These are phyloP conservation scores for Candida hispaniensis DNA, from an alignment of 805 yeast species.

Conservation along the genomic window DNA sequence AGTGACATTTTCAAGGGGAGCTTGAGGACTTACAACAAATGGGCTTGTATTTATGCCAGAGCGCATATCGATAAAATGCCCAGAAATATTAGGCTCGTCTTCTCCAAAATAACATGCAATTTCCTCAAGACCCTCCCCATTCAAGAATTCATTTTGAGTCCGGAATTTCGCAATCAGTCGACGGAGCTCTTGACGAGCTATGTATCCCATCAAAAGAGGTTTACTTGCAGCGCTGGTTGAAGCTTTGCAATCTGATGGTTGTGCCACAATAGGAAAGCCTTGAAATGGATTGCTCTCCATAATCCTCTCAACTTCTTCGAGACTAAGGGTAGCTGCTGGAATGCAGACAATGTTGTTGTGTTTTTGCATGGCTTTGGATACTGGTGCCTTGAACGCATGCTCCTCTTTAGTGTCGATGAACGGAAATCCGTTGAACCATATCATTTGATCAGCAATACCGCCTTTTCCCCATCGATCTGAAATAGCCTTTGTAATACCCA, in stretches of 20 bases:
- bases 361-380: conserved; percentile 44
- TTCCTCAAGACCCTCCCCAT: conserved; percentile 2
- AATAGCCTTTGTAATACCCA: conserved; percentile 75
- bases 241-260: conserved; percentile 19
- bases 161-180: conserved; percentile 17
- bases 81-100: no score
- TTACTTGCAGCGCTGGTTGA: conserved; percentile 1
- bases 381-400: conserved; percentile 41
- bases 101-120: conserved; percentile 14
- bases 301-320: conserved; percentile 21
- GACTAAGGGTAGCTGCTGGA: conserved; percentile 19
- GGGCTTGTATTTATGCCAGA: conserved; percentile 38
- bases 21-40: conserved; percentile 41
- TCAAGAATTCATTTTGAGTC: conserved; percentile 8
- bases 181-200: conserved; percentile 25
- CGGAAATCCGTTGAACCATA: conserved; percentile 79
- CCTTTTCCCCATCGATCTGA: conserved; percentile 66
- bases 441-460: conserved; percentile 96
- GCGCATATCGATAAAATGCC: conserved; percentile 15
- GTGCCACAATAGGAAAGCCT: conserved; percentile 33
- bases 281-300: conserved; percentile 21
- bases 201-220: conserved; percentile 27
- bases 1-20: conserved; percentile 50
- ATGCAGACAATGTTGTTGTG: conserved; percentile 16
- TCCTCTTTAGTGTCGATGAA: conserved; percentile 65